These are phyloP conservation scores for Mortierella claussenii DNA, from an alignment of 192 early-diverging fungal species.

Conservation along the genomic window DNA sequence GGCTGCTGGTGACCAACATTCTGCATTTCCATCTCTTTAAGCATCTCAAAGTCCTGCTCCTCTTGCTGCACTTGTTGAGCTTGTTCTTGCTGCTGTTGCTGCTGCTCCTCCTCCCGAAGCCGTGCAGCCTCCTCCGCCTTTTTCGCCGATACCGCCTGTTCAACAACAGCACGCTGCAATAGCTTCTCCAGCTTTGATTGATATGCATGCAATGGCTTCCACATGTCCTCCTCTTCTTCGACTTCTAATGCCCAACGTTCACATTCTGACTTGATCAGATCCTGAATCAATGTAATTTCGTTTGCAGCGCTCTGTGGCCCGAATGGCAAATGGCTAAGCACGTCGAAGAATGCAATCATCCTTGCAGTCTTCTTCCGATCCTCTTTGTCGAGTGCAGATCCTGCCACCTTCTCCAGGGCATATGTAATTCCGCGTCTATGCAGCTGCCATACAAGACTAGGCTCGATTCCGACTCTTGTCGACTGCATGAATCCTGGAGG, in stretches of 20 bases:
- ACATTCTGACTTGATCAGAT: slow-evolving; percentile 47
- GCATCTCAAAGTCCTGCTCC: slow-evolving; percentile 4
- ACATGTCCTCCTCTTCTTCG: slow-evolving; percentile 34
- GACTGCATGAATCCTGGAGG: slow-evolving; percentile 39
- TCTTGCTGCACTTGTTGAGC: not conserved
- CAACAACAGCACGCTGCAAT: slow-evolving; percentile 43
- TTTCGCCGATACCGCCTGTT: slow-evolving; percentile 20
- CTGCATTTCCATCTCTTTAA: not conserved
- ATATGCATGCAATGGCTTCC: slow-evolving; percentile 57
- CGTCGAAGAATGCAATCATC: slow-evolving; percentile 60
- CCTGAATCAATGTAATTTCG: slow-evolving; percentile 53
- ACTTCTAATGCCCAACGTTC: slow-evolving; percentile 25
- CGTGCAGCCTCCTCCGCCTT: slow-evolving; percentile 22
- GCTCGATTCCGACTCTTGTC: slow-evolving; percentile 28
- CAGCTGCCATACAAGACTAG: slow-evolving; percentile 26
- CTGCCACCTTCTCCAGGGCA: slow-evolving; percentile 34
- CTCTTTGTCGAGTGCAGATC: slow-evolving; percentile 1
- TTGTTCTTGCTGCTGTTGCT: slow-evolving; percentile 5
- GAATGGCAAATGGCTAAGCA: slow-evolving; percentile 52
- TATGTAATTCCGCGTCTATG: slow-evolving; percentile 56
- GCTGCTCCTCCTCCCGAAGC: slow-evolving; percentile 8
- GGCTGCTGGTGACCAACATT: not conserved
- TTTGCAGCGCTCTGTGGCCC: slow-evolving; percentile 21
- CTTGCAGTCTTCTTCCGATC: slow-evolving; percentile 25
- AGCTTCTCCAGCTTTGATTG: slow-evolving; percentile 55